Percentiles rank a stretch among this genome's conserved stretches.
phyloP scores from a whole-genome alignment of 441 rosid species.

The Pelargonium cotyledonis region DNA sequence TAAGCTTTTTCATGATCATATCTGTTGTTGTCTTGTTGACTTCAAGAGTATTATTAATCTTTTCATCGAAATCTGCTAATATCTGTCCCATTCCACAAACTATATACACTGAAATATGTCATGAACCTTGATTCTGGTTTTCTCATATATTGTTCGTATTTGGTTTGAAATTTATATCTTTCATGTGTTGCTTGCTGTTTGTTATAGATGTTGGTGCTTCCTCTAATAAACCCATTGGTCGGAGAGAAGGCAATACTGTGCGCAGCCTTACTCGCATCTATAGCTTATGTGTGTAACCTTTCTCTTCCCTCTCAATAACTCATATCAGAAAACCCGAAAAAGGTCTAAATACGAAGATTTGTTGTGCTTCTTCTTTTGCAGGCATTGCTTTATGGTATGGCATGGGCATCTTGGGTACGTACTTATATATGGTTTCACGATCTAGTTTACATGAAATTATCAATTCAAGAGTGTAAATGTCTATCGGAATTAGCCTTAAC shows the following conservation, averaged over 20 bases:
- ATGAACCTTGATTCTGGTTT: neutral
- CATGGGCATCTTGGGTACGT: conserved; percentile 56
- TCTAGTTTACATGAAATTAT: neutral
- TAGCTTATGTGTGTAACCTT: conserved; percentile 45
- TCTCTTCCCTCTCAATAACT: neutral
- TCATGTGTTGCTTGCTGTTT: too few relatives aligned
- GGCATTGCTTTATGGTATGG: conserved; percentile 48
- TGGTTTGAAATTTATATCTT: neutral
- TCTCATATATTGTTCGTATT: neutral
- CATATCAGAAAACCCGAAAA: neutral
- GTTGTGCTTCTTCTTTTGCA: conserved; percentile 16
- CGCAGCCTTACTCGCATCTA: conserved; percentile 38
- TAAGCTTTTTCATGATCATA: conserved; percentile 4
- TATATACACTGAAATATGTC: too few relatives aligned
- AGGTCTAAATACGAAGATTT: too few relatives aligned
- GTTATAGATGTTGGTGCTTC: conserved; percentile 43
- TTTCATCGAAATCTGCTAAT: too few relatives aligned
- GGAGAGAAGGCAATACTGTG: conserved; percentile 50
- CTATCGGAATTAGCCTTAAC: neutral
- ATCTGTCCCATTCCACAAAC: too few relatives aligned
- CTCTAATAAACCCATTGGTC: conserved; percentile 41
- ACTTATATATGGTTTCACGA: neutral
- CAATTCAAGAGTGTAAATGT: neutral
- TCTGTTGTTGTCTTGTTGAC: too few relatives aligned
- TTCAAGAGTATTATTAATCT: too few relatives aligned